Base-by-base conservation (phyloP, 495 filamentous ascomycete genomes). In the Aspergillus haitiensis region DNA sequence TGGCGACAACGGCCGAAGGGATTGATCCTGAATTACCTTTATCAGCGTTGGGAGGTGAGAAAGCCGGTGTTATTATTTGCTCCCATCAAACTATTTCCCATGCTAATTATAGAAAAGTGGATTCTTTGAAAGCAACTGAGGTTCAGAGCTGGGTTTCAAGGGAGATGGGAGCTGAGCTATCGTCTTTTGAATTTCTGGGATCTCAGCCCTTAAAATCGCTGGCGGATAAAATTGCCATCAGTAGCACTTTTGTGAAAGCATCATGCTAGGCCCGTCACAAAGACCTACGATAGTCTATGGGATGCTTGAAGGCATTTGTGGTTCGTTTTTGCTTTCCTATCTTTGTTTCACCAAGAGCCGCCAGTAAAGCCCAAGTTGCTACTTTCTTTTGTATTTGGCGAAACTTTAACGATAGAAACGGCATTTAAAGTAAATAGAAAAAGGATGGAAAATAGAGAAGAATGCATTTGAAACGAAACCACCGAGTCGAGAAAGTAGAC, bases 61-160 rank as follows among this genome's bases (percentile, higher is more conserved):
- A 27, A 27, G 21, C 21, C 21, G 21, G 21, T 27, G 21, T 27
- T 27, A 27, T 27, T 27, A 27, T 9, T 40, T 7, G 2, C 4
- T 0, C 37, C n/a, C 37, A 40, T 40, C n/a, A 40, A 40, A 40
- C 3, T n/a, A n/a, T n/a, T 4, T 40, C 3, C 3, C 2, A 40
- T 40, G 10, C 7, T 40, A 8, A 40, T 31, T n/a, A 13, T 54
- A 18, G 59, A 65, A 27, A 61, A 69, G 65, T 78, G 11, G 76
- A 79, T 51, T 78, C 75, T 2, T 61, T 79, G 13, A 69, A 74
- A 34, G 72, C 69, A 0, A 67, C 75, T 5, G 73, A 73, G 7
- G 61, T 79, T 16, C 67, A 69, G 15, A 75, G 75, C 45, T 79
- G 76, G 76, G 60, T 76, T 5, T 62, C 49, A 8, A 65, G 65